Conservation (phyloP, 768 basidiomycete genomes). For the Dacryopinax spathularia region DNA sequence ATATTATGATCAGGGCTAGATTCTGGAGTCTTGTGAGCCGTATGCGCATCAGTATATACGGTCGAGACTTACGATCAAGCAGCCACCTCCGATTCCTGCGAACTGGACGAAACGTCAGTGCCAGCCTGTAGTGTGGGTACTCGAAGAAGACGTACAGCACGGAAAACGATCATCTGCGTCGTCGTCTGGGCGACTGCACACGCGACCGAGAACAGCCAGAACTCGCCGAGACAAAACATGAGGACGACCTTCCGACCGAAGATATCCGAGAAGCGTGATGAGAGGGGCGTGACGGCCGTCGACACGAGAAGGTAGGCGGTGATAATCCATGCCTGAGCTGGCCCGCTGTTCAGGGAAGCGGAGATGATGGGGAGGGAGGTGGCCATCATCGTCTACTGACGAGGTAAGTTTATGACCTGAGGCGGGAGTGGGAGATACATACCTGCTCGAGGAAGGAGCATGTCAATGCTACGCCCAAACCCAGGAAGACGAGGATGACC, state of each 20-base stretch:
- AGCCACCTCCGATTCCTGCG: slow-evolving; percentile 10
- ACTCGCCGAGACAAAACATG: slow-evolving; percentile 17
- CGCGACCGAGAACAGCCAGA: slow-evolving; percentile 25
- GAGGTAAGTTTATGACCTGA: background rate
- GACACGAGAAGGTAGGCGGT: slow-evolving; percentile 26
- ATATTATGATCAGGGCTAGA: slow-evolving; percentile 8
- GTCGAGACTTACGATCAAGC: background rate
- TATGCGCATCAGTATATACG: background rate
- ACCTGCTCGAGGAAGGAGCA: slow-evolving; percentile 27
- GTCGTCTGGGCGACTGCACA: slow-evolving; percentile 25
- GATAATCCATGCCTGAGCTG: slow-evolving; percentile 23
- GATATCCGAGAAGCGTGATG: slow-evolving; percentile 24
- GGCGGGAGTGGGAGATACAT: background rate
- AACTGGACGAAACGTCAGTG: slow-evolving; percentile 9
- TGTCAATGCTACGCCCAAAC: slow-evolving; percentile 24
- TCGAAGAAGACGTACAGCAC: slow-evolving; percentile 11
- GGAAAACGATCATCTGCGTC: slow-evolving; percentile 28
- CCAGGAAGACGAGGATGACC: slow-evolving; percentile 24
- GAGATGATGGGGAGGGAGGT: slow-evolving; percentile 13
- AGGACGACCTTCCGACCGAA: slow-evolving; percentile 27
- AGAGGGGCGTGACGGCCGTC: slow-evolving; percentile 12
- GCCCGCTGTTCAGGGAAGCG: slow-evolving; percentile 13
- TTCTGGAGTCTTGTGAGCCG: background rate
- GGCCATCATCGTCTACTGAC: background rate
- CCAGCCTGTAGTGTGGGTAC: too few species aligned